phyloP scores from a whole-genome alignment of 2,329 filamentous ascomycete species.

The Trichoderma semiorbis region DNA sequence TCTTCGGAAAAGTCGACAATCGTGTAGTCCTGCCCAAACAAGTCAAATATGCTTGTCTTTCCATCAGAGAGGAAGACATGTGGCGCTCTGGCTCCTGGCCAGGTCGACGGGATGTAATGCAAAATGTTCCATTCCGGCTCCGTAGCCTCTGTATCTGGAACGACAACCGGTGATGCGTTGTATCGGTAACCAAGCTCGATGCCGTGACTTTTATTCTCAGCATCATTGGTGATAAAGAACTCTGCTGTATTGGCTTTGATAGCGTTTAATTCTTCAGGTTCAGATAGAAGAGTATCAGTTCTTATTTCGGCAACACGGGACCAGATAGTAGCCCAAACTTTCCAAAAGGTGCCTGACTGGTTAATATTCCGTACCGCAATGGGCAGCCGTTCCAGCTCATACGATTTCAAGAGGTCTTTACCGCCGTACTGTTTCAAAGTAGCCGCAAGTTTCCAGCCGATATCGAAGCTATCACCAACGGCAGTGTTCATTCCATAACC shows the following conservation, averaged over 20 bases:
- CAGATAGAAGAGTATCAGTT: background rate
- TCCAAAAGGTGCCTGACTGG: constrained; percentile 14
- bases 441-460: constrained; percentile 35
- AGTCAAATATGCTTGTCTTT: constrained; percentile 7
- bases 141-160: background rate
- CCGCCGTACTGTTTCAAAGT: constrained; percentile 23
- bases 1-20: constrained; percentile 8
- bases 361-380: constrained; percentile 21
- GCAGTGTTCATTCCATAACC: constrained; percentile 39
- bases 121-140: background rate
- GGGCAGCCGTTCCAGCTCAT: constrained; percentile 25
- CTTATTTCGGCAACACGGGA: background rate
- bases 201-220: constrained; percentile 28
- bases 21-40: background rate
- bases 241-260: background rate
- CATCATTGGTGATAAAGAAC: constrained; percentile 20
- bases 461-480: constrained; percentile 33
- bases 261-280: background rate
- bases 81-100: background rate
- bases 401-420: constrained; percentile 24
- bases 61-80: constrained; percentile 5
- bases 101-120: background rate
- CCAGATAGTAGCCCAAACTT: background rate
- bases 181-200: constrained; percentile 30
- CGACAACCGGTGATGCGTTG: background rate